Base-by-base conservation (phyloP, 1,284 basidiomycete genomes). In the Coniferiporia sulphurascens region DNA sequence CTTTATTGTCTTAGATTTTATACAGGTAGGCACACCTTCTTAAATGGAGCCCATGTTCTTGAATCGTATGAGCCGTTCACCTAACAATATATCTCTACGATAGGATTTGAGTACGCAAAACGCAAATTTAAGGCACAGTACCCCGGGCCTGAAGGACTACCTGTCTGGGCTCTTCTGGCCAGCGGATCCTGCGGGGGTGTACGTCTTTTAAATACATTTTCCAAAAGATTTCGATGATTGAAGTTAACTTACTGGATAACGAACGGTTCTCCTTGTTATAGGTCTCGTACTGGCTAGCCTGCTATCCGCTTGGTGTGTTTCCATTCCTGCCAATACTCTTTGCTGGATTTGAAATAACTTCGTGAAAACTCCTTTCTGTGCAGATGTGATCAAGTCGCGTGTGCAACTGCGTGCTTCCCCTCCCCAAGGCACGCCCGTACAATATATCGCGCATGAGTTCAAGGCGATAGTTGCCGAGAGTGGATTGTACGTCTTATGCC, bases 281-380 rank as follows among this genome's bases (percentile, higher is more conserved):
- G 88, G 84, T 95, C 51, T 86, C 86, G 0, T 98, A 99, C 71
- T 99, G 96, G 96, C 79, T 97, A 2, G 82, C 92, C 2, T 95
- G 88, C 69, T 98, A 97, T 71, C 95, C 93, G 0, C 76, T 95
- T 4, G 88, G 87, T 88, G 53, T 19, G 72, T 64, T 21, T 13
- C 48, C 36, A 35, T 12, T 0, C 43, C 46, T 46, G 13, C n/a
- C 32, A 36, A n/a, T 35, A 27, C 6, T 27, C 22, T 32, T 56
- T 51, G 41, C 17, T 51, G 34, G 3, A 52, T 17, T 27, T 22
- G 21, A 27, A 50, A 41, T 63, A 19, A 52, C 48, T 41, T 27
- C 7, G 15, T 4, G 32, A 4, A 12, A 17, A n/a, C 32, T 35
- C 48, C 4, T 32, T 57, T 43, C 21, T 52, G 21, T 53, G 1